Percentiles rank a stretch among this genome's conserved stretches.
Evolutionary conservation across 164 flowering plant genomes (phyloP).

Genomic region (Stephania yunnanensis): DNA sequence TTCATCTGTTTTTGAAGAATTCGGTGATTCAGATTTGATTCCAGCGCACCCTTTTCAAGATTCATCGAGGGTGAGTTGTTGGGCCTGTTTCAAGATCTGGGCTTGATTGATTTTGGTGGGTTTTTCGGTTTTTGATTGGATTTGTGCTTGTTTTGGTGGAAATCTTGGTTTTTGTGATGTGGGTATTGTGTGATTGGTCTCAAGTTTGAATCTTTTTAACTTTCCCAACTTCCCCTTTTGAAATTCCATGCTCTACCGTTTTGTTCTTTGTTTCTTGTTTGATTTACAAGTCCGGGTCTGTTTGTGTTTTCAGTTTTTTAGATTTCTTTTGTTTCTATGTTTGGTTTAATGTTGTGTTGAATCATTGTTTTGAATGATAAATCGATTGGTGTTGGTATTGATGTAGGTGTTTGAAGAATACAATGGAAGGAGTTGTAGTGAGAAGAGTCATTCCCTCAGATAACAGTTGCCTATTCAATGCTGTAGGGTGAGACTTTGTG

Average conservation of each 20-base stretch:
- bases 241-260: not conserved
- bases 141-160: conserved; percentile 5
- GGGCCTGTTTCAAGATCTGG: conserved; percentile 6
- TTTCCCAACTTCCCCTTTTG: not conserved
- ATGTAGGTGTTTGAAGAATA: conserved; percentile 24
- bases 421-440: conserved; percentile 75
- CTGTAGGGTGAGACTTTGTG: conserved; percentile 62
- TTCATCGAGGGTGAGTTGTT: not conserved
- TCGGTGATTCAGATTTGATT: not conserved
- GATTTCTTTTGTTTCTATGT: not conserved
- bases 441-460: conserved; percentile 96
- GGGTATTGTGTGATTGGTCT: not conserved
- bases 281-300: not conserved
- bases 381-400: not conserved
- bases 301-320: not conserved
- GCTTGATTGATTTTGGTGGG: not conserved
- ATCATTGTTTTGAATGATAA: not conserved
- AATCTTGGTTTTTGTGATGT: not conserved
- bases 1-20: no score
- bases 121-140: conserved; percentile 4
- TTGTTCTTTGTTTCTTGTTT: not conserved
- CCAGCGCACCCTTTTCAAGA: not conserved
- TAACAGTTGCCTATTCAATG: conserved; percentile 96
- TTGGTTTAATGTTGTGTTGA: not conserved
- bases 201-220: not conserved